These are phyloP conservation scores for Fragaria iinumae DNA, from an alignment of 306 rosid genomes.

Conservation along the genomic window DNA sequence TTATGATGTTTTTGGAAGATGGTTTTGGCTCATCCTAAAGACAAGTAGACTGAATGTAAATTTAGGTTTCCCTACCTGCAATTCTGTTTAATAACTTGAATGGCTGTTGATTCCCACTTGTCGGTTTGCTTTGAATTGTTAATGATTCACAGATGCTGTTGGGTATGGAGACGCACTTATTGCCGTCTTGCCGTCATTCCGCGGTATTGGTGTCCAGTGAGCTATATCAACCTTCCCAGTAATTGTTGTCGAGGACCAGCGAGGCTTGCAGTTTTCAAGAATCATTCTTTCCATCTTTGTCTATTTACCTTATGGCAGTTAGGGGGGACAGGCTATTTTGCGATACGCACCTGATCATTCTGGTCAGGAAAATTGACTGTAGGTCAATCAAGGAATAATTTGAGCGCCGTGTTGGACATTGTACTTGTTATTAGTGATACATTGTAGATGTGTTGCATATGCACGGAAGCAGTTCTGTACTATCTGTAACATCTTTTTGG, in stretches of 20 bases:
- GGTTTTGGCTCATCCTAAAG: neutral
- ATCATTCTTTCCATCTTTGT: neutral
- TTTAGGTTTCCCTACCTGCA: neutral
- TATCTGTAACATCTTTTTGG: neutral
- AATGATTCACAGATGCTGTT: conserved; percentile 73
- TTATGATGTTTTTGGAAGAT: neutral
- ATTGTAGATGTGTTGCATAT: conserved; percentile 2
- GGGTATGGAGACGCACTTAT: conserved; percentile 87
- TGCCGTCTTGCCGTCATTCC: conserved; percentile 88
- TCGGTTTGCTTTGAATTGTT: conserved; percentile 6
- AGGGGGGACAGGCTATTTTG: neutral
- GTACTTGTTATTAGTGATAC: neutral
- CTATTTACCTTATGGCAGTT: neutral
- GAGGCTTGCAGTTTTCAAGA: conserved; percentile 24
- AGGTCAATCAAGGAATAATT: conserved; percentile 24
- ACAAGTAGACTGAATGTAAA: neutral
- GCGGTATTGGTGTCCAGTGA: conserved; percentile 55
- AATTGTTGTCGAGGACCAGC: conserved; percentile 21
- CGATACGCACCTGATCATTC: conserved; percentile 13
- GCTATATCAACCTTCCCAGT: conserved; percentile 15
- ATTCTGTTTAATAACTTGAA: neutral
- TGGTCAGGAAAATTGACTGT: conserved; percentile 15
- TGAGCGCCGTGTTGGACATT: conserved; percentile 9
- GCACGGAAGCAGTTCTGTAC: conserved; percentile 4
- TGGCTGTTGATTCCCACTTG: conserved; percentile 8